phyloP scores from a whole-genome alignment of 352 stramenopile species.

The Globisporangium cystogenes region DNA sequence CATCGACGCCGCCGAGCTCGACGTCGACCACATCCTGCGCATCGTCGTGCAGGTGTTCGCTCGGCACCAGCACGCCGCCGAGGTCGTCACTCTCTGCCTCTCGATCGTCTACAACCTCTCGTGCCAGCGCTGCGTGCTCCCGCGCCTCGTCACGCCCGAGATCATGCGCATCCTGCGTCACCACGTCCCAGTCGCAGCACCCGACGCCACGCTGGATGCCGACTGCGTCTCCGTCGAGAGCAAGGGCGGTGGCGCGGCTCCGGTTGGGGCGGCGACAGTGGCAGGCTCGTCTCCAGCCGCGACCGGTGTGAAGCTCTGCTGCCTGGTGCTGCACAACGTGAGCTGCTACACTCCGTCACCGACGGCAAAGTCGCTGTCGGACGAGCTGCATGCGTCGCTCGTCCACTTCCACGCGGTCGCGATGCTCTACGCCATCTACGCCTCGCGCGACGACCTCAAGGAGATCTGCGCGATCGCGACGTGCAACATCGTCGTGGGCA shows the following conservation, averaged over 20 bases:
- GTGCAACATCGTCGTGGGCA: conserved; percentile 57
- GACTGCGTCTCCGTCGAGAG: background rate
- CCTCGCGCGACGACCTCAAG: conserved; percentile 34
- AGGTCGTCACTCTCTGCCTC: conserved; percentile 62
- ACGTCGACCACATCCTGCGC: conserved; percentile 56
- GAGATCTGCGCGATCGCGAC: conserved; percentile 50
- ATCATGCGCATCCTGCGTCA: conserved; percentile 53
- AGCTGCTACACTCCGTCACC: conserved; percentile 26
- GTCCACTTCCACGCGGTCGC: conserved; percentile 35
- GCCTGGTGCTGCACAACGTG: conserved; percentile 70
- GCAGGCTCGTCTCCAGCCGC: background rate
- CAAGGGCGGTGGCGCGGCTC: background rate
- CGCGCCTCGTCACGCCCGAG: conserved; percentile 41
- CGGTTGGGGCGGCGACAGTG: background rate
- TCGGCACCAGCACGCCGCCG: conserved; percentile 33
- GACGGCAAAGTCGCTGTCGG: background rate
- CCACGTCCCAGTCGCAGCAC: conserved; percentile 19
- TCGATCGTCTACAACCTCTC: conserved; percentile 76
- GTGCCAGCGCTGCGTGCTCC: conserved; percentile 40
- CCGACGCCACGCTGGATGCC: background rate
- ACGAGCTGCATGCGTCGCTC: conserved; percentile 32
- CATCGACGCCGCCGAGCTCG: conserved; percentile 43
- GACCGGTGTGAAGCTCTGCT: conserved; percentile 42
- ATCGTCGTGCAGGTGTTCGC: conserved; percentile 63
- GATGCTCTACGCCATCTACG: conserved; percentile 54